Evolutionary conservation across 1,139 yeast species (phyloP).

Genomic region (Pichia sp.): DNA sequence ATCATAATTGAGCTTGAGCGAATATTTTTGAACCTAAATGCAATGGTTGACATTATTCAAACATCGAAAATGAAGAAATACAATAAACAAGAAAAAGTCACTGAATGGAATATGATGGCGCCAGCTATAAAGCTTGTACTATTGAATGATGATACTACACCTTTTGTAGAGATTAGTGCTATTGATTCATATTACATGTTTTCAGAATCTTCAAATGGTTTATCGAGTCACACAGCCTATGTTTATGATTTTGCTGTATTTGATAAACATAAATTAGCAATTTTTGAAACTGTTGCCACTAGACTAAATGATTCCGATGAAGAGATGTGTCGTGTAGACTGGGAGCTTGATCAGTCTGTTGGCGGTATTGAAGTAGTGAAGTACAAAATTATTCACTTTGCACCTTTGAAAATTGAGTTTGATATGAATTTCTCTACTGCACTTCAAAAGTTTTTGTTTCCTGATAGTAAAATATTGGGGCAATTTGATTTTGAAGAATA

Average conservation of each 20-base stretch:
- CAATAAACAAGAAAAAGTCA: slow-evolving; percentile 32
- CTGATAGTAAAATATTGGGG: slow-evolving; percentile 17
- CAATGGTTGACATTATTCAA: slow-evolving; percentile 52
- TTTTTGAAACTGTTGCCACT: slow-evolving; percentile 23
- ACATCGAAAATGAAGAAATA: slow-evolving; percentile 30
- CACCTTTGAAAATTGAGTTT: slow-evolving; percentile 65
- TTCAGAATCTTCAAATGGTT: slow-evolving; percentile 39
- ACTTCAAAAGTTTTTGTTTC: slow-evolving; percentile 47
- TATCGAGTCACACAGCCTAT: slow-evolving; percentile 35
- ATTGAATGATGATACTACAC: slow-evolving; percentile 34
- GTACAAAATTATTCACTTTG: slow-evolving; percentile 40
- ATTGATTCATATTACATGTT: slow-evolving; percentile 35
- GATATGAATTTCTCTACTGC: slow-evolving; percentile 62
- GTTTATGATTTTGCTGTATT: slow-evolving; percentile 27
- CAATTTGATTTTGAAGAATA: slow-evolving; percentile 18
- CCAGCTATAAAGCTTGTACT: slow-evolving; percentile 46
- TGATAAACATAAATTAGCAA: slow-evolving; percentile 20
- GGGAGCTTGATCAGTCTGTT: slow-evolving; percentile 73
- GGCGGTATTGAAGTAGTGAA: slow-evolving; percentile 78
- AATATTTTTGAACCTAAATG: slow-evolving; percentile 49
- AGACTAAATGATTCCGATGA: slow-evolving; percentile 32
- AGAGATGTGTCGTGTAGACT: slow-evolving; percentile 48
- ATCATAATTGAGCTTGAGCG: slow-evolving; percentile 54
- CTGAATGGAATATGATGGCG: slow-evolving; percentile 36
- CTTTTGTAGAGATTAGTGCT: slow-evolving; percentile 44